phyloP scores from a whole-genome alignment of 768 basidiomycete species.

The Mycena belliarum region DNA sequence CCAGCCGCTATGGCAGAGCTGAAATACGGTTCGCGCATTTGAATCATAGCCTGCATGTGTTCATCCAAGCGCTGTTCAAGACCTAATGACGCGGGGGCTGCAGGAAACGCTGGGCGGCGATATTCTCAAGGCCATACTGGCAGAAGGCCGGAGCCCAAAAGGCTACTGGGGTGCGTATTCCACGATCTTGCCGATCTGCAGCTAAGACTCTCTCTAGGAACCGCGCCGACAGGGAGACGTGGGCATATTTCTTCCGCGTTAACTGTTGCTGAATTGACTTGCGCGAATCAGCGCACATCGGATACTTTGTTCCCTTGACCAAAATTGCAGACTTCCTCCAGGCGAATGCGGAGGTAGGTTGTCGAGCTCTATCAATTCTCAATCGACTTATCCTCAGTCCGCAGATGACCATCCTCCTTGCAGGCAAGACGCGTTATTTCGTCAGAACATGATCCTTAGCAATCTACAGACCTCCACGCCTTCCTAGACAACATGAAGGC shows the following conservation, averaged over 20 bases:
- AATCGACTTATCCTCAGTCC: not conserved
- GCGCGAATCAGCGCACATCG: conserved; percentile 77
- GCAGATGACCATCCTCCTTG: conserved; percentile 12
- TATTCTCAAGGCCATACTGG: conserved; percentile 74
- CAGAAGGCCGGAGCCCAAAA: conserved; percentile 74
- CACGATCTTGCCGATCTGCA: conserved; percentile 6
- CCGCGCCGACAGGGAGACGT: conserved; percentile 94
- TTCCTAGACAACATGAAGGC: conserved; percentile 98
- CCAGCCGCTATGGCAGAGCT: conserved; percentile 26
- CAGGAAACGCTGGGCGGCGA: conserved; percentile 90
- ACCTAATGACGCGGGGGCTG: conserved; percentile 82
- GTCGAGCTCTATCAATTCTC: not conserved
- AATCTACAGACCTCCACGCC: conserved; percentile 79
- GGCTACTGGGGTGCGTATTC: conserved; percentile 85
- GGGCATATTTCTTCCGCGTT: conserved; percentile 31
- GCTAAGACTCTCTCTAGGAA: conserved; percentile 51
- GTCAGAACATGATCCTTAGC: not conserved
- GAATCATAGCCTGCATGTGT: too few species aligned
- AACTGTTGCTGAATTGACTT: not conserved
- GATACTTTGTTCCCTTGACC: conserved; percentile 91
- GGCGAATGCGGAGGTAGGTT: conserved; percentile 84
- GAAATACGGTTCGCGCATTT: too few species aligned
- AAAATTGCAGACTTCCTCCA: conserved; percentile 96
- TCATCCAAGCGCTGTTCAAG: too few species aligned
- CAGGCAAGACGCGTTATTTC: not conserved